Evolutionary conservation across 202 grass and related monocot genomes (phyloP), one percentile per base, ranked within the genome.

Genomic region (Schoenoplectus tabernaemontani): DNA sequence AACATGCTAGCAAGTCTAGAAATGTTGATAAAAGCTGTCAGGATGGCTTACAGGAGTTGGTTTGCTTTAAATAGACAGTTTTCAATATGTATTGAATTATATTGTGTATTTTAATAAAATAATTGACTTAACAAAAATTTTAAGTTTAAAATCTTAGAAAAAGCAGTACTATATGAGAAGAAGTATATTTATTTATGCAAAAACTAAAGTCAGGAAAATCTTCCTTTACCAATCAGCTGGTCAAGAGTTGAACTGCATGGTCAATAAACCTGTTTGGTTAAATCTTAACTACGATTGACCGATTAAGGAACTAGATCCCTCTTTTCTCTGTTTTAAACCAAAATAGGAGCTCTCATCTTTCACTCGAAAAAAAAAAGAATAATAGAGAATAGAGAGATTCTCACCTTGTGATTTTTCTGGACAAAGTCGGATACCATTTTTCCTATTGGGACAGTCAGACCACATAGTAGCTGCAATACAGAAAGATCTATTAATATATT

Each of bases 371-470:
- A 53, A 51, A 15, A 53, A 53, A 17, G n/a, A 56, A 6, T 3
- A 56, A 8, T 24, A 69, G 39, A 73, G 19, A 74, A 57, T 70
- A 5, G 59, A 57, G 39, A 32, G 15, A 82, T 28, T 72, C 50
- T 15, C 85, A 90, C 91, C 63, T 85, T 82, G 37, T 94, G 91
- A 62, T 92, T 90, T 84, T 88, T 85, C 78, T 89, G 33, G 53
- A 98, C 95, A 79, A 82, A 94, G 39, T 90, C 78, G 10, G 85
- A 83, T 26, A 98, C 89, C 75, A 83, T 85, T 57, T 84, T 90
- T 28, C 88, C 95, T 12, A 92, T 33, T 24, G 95, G 91, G 8
- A 90, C 50, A 46, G 91, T 97, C 48, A 94, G 41, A 39, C 78
- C 81, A 65, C 83, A 85, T 7, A 94, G 81, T 19, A 94, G 79